Evolutionary conservation across 2,329 filamentous ascomycete genomes (phyloP), one percentile per base, ranked within the genome.

Genomic region (Truncatella angustata): DNA sequence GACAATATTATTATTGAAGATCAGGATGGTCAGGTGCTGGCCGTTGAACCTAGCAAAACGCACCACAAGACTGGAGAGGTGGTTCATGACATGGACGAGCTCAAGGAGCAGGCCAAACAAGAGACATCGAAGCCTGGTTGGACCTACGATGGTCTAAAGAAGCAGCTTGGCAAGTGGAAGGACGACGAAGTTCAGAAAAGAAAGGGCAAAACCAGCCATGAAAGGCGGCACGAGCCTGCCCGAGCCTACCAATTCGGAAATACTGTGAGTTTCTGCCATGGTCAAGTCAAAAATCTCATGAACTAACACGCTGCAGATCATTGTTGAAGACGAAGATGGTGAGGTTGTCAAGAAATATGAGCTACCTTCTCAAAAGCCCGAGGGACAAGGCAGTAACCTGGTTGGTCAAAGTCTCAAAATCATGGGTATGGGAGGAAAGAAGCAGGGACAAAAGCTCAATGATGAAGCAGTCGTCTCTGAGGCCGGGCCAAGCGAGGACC

Each of bases 271-370:
- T 42, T n/a, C n/a, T n/a, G n/a, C n/a, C n/a, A n/a, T n/a, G n/a
- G n/a, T n/a, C n/a, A n/a, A n/a, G n/a, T n/a, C n/a, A n/a, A n/a
- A n/a, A n/a, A n/a, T n/a, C 11, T 12, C 21, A 44, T 23, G 30
- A 26, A 23, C 66, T 74, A 63, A 75, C 61, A 46, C 20, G 12
- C n/a, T 14, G 49, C 16, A 90, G 74, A 90, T 95, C 58, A 93
- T 95, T 65, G 88, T 95, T 14, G 90, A 95, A 71, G 89, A 95
- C 56, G 87, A 89, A 67, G 86, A 92, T 60, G 90, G 90, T 39
- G 90, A 95, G 66, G 90, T 95, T 28, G 81, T 95, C 66, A 92
- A 92, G 73, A 85, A 89, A 52, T 92, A 91, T 64, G 86, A 92
- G 57, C 79, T 93, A 24, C 86, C 87, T 1, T 72, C 78, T 0